Evolutionary conservation across 352 stramenopile genomes (phyloP).

Genomic region (Halophytophthora polymorphica): DNA sequence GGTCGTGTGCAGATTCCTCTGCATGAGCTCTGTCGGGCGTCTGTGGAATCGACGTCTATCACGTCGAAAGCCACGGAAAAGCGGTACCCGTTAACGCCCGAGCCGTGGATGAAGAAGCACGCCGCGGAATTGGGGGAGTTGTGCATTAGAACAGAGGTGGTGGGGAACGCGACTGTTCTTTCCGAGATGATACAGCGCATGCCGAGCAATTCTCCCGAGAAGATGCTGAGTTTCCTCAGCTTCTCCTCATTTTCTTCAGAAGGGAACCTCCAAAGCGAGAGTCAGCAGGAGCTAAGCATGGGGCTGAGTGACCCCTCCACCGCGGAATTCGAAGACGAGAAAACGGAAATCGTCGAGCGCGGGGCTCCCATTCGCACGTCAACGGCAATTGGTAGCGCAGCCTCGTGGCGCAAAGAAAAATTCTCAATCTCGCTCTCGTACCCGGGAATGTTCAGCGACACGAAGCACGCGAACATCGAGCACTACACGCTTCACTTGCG

Average conservation of each 20-base stretch:
- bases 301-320: slow-evolving; percentile 3
- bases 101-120: slow-evolving; percentile 75
- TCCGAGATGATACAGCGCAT: slow-evolving; percentile 49
- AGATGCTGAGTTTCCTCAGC: slow-evolving; percentile 52
- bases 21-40: slow-evolving; percentile 53
- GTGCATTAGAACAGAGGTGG: slow-evolving; percentile 64
- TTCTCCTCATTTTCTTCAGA: slow-evolving; percentile 53
- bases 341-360: slow-evolving; percentile 38
- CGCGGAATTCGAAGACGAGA: slow-evolving; percentile 42
- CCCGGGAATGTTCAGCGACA: slow-evolving; percentile 55
- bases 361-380: slow-evolving; percentile 41
- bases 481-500: slow-evolving; percentile 47
- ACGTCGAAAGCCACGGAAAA: slow-evolving; percentile 44
- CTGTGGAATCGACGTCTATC: slow-evolving; percentile 52
- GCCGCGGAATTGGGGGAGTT: slow-evolving; percentile 53
- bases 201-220: slow-evolving; percentile 31
- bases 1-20: slow-evolving; percentile 66
- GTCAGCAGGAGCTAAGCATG: slow-evolving; percentile 6
- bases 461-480: slow-evolving; percentile 19
- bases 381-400: slow-evolving; percentile 25
- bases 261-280: slow-evolving; percentile 28
- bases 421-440: slow-evolving; percentile 66
- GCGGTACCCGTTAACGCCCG: slow-evolving; percentile 51
- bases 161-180: slow-evolving; percentile 50
- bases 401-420: slow-evolving; percentile 57